Percentiles rank a stretch among this genome's conserved stretches.
These are phyloP conservation scores for Novakomyces olei DNA, from an alignment of 805 yeast species.

Conservation along the genomic window DNA sequence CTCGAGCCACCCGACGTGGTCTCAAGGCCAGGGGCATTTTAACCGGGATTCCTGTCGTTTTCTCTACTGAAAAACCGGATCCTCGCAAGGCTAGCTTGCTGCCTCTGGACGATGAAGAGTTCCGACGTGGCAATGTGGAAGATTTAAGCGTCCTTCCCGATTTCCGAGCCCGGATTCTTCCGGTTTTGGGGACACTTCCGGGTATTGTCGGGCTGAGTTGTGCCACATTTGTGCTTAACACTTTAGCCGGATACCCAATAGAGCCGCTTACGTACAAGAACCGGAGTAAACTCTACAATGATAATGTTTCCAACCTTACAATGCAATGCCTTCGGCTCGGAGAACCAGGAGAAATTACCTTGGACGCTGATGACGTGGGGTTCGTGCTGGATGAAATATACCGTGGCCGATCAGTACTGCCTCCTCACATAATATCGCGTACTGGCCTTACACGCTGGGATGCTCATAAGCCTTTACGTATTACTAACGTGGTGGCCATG, in stretches of 20 bases:
- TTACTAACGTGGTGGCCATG: conserved; percentile 68
- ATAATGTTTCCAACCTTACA: conserved; percentile 48
- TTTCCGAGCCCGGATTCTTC: conserved; percentile 83
- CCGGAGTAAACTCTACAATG: conserved; percentile 62
- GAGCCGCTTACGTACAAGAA: conserved; percentile 71
- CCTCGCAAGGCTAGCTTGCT: conserved; percentile 74
- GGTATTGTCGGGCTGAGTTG: conserved; percentile 84
- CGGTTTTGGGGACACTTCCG: conserved; percentile 93
- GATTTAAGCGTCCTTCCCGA: conserved; percentile 71
- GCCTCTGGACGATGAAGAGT: conserved; percentile 67
- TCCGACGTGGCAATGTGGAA: conserved; percentile 59
- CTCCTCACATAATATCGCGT: conserved; percentile 33
- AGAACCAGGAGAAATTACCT: conserved; percentile 50
- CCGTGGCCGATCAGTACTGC: conserved; percentile 75
- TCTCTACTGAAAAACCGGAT: conserved; percentile 90
- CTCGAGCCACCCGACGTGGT: conserved; percentile 67
- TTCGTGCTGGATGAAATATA: conserved; percentile 79
- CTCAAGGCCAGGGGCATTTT: conserved; percentile 58
- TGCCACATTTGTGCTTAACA: conserved; percentile 61
- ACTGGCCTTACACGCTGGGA: conserved; percentile 73
- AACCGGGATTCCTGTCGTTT: conserved; percentile 64
- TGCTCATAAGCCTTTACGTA: conserved; percentile 35
- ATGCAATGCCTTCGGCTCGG: conserved; percentile 63
- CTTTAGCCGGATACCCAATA: conserved; percentile 50
- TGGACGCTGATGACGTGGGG: conserved; percentile 40